Evolutionary conservation across 495 filamentous ascomycete species (phyloP).

Genomic region (Parmelia sp.): DNA sequence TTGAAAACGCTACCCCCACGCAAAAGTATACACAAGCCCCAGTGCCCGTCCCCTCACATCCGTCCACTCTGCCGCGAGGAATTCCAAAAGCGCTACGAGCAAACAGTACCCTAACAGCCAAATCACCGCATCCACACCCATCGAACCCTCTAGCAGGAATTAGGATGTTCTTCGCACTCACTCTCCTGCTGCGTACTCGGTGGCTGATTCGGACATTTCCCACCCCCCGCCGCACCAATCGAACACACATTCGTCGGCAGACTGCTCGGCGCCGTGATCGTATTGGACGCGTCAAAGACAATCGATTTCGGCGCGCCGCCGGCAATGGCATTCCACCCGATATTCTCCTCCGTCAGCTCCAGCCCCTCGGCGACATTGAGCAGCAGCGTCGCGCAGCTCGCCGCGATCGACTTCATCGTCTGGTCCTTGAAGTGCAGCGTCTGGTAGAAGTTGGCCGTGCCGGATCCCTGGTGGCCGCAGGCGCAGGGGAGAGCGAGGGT

Average conservation of each 20-base stretch:
- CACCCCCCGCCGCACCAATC: neutral
- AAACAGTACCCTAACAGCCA: too few relatives aligned
- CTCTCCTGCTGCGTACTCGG: neutral
- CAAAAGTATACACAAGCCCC: too few relatives aligned
- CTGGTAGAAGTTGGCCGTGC: neutral
- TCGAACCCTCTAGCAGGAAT: too few relatives aligned
- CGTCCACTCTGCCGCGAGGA: too few relatives aligned
- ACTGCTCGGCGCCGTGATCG: neutral
- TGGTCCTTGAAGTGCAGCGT: neutral
- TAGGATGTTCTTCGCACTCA: neutral
- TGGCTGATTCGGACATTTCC: neutral
- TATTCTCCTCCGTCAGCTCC: neutral
- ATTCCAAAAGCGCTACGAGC: too few relatives aligned
- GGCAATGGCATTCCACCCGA: neutral
- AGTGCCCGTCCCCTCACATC: too few relatives aligned
- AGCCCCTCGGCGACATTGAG: neutral
- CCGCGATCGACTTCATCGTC: neutral
- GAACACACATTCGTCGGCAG: neutral
- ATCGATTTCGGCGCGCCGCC: neutral
- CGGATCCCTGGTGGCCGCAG: neutral
- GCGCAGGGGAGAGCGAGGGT: neutral
- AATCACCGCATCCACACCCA: too few relatives aligned
- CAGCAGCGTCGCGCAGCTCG: neutral
- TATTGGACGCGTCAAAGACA: neutral
- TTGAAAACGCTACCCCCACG: too few relatives aligned